A percentile compares a stretch with the other conserved stretches of the same genome.
Evolutionary conservation across 139 green algal species (phyloP).

Genomic region (Tetradesmus obliquus): DNA sequence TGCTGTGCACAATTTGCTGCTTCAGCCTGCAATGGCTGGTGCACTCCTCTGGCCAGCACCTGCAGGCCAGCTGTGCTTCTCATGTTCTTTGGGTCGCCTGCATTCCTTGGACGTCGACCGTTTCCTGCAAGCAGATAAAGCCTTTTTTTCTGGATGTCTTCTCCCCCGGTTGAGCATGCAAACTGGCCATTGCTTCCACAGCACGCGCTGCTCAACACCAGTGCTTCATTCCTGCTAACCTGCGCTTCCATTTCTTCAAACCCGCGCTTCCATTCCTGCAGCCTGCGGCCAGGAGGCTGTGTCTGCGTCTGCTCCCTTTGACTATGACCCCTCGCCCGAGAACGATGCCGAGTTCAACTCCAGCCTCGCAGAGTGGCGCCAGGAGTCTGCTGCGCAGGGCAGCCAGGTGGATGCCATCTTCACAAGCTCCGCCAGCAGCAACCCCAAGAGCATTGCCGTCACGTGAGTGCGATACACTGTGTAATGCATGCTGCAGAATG

Average conservation of each 20-base stretch:
- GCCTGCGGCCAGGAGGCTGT: slow-evolving; percentile 3
- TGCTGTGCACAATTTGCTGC: neutral
- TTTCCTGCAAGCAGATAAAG: no score
- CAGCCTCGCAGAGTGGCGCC: neutral
- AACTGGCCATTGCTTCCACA: no score
- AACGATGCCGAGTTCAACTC: slow-evolving; percentile 12
- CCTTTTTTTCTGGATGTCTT: no score
- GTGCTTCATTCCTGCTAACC: neutral
- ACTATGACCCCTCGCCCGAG: neutral
- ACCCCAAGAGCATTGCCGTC: slow-evolving; percentile 64
- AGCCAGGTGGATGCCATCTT: slow-evolving; percentile 59
- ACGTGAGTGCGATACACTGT: slow-evolving; percentile 32
- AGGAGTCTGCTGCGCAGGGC: slow-evolving; percentile 9
- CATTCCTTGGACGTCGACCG: no score
- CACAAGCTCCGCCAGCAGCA: neutral
- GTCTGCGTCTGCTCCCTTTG: neutral
- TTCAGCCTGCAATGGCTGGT: neutral
- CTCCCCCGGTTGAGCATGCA: no score
- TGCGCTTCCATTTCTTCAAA: neutral
- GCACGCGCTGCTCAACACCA: no score
- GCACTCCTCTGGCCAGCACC: neutral
- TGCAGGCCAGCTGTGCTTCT: neutral
- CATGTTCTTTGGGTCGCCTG: no score
- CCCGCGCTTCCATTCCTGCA: neutral
- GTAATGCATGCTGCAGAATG: no score